Percentiles rank a stretch among this genome's conserved stretches.
phyloP scores from a whole-genome alignment of 2,329 filamentous ascomycete species.

The Cladobotryum mycophilum region DNA sequence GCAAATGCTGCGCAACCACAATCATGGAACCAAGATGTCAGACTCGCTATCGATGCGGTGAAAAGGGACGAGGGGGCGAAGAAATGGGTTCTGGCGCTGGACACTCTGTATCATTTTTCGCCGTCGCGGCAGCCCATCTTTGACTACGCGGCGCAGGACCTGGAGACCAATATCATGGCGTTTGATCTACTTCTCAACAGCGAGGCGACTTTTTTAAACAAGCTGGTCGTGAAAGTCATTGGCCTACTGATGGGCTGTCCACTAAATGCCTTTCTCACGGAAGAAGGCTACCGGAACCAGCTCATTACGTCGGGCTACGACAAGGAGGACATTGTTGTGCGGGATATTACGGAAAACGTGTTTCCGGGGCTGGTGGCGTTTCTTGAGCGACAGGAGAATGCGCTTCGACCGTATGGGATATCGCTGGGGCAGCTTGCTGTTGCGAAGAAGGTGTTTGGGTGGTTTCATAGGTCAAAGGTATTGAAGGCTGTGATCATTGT shows the following conservation, averaged over 20 bases:
- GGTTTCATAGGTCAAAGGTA: slow-evolving; percentile 29
- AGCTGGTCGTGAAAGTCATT: slow-evolving; percentile 33
- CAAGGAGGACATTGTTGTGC: slow-evolving; percentile 32
- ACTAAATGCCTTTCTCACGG: slow-evolving; percentile 41
- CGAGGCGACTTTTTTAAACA: slow-evolving; percentile 22
- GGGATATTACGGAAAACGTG: slow-evolving; percentile 47
- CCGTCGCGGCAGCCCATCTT: slow-evolving; percentile 45
- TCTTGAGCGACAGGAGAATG: slow-evolving; percentile 30
- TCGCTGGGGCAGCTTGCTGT: slow-evolving; percentile 31
- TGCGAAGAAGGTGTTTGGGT: slow-evolving; percentile 31
- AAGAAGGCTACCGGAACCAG: slow-evolving; percentile 37
- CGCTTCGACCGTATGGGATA: slow-evolving; percentile 29
- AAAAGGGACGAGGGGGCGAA: slow-evolving; percentile 15
- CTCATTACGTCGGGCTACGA: slow-evolving; percentile 44
- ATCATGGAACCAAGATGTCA: slow-evolving; percentile 30
- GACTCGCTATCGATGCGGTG: slow-evolving; percentile 14
- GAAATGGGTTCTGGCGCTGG: slow-evolving; percentile 48
- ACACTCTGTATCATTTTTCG: slow-evolving; percentile 51
- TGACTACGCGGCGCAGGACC: slow-evolving; percentile 29
- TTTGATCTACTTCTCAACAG: slow-evolving; percentile 45
- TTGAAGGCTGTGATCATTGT: slow-evolving; percentile 32
- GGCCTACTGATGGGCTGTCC: slow-evolving; percentile 44
- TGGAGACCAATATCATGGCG: slow-evolving; percentile 46
- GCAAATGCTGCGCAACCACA: slow-evolving; percentile 44
- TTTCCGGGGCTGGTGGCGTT: slow-evolving; percentile 44